A percentile compares a stretch with the other conserved stretches of the same genome.
phyloP scores from a whole-genome alignment of 2,329 filamentous ascomycete genomes.

The Cercospora canescens region DNA sequence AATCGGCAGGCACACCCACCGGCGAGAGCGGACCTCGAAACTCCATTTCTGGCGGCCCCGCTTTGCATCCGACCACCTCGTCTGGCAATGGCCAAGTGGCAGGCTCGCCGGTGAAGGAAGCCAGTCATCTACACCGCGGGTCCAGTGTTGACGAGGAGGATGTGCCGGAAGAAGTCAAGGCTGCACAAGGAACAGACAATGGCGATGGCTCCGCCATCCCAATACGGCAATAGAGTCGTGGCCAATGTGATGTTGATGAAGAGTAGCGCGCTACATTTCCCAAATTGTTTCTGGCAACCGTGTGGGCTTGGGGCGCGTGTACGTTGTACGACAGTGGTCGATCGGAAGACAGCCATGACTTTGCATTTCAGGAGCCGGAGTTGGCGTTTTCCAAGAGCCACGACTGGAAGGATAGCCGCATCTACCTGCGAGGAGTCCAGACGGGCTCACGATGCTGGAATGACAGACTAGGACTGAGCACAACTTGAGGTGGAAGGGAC shows the following conservation, averaged over 20 bases:
- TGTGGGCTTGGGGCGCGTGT: neutral
- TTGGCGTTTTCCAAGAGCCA: neutral
- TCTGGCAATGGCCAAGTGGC: constrained; percentile 54
- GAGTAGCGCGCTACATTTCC: neutral
- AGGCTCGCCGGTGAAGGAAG: constrained; percentile 86
- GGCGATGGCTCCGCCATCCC: neutral
- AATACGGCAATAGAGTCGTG: constrained; percentile 5
- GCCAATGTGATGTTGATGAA: neutral
- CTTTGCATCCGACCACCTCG: constrained; percentile 44
- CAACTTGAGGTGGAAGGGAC: neutral
- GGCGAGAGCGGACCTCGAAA: constrained; percentile 21
- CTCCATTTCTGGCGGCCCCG: constrained; percentile 26
- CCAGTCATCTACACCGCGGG: constrained; percentile 80
- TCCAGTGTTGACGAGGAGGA: constrained; percentile 67
- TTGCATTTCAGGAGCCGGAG: neutral
- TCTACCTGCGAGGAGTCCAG: neutral
- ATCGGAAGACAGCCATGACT: neutral
- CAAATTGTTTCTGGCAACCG: neutral
- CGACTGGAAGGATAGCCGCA: neutral
- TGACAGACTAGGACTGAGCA: neutral
- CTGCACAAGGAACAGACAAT: neutral
- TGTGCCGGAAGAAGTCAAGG: constrained; percentile 7
- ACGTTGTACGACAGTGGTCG: neutral
- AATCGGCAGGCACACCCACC: constrained; percentile 21
- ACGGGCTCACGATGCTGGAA: neutral